Base-by-base conservation (phyloP, 208 protist genomes). In the Trypanosoma avium region DNA sequence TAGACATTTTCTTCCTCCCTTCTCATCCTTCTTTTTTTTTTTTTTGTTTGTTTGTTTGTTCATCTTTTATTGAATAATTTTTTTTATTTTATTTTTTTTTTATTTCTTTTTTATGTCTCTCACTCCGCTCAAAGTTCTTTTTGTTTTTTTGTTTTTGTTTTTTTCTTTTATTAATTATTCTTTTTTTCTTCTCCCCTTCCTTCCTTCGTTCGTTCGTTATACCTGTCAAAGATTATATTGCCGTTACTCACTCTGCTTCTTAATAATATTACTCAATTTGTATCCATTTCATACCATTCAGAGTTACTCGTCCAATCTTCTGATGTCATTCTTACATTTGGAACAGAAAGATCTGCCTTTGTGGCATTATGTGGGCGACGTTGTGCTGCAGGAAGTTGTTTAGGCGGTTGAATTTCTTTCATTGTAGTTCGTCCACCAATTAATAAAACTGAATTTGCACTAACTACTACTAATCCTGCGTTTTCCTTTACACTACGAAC, bases 381-480 rank as follows among this genome's bases (percentile, higher is more conserved):
- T 56, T 70, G 71, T 26, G 64, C 73, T 43, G 55, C 47, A 10
- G 79, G 79, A 21, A 89, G 69, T 60, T 86, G 75, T 67, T 68
- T 71, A 4, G 76, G 61, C 21, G 73, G 74, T 43, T 77, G 71
- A 5, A 77, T 67, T 10, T 77, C 64, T 54, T 76, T 78, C 17
- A 61, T 75, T 13, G 82, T 93, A 32, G 83, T 96, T 33, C 80
- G 84, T 1, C 88, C 90, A 21, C 83, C 86, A 27, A 81, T 70
- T 4, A 90, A 72, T 32, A 88, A 71, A 27, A 94, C 88, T 54
- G 73, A 87, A 42, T 64, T 60, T 21, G 86, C 79, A 33, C 80
- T 65, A 22, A 96, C 53, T 4, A 86, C 85, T 7, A 93, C 82
- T 35, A 96, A 69, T 30, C 87, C 86, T 13, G 84, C 73, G 45